These are phyloP conservation scores for Globisporangium paddicum DNA, from an alignment of 352 stramenopile species.

Conservation along the genomic window DNA sequence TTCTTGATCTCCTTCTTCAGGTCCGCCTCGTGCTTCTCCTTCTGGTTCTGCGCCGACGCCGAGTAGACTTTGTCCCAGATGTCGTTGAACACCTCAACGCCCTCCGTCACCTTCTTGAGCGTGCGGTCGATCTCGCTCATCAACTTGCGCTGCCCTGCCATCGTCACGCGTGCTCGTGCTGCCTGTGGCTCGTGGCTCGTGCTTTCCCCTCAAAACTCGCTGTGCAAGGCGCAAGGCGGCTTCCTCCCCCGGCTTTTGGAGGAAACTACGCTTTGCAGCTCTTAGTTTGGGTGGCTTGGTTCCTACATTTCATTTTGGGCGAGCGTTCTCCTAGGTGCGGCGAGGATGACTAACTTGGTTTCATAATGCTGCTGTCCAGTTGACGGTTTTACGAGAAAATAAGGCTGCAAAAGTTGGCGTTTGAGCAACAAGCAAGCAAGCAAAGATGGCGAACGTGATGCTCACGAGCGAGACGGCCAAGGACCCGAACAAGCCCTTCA, in stretches of 20 bases:
- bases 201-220: not conserved
- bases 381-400: no score
- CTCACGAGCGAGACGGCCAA: conserved; percentile 85
- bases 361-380: no score
- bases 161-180: no score
- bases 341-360: no score
- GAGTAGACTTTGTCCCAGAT: conserved; percentile 99
- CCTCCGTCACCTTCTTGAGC: conserved; percentile 99
- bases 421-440: not conserved
- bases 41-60: conserved; percentile 96
- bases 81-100: conserved; percentile 98
- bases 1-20: conserved; percentile 99
- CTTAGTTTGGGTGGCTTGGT: no score
- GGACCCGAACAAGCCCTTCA: conserved; percentile 88
- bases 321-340: no score
- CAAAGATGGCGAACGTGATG: conserved; percentile 81
- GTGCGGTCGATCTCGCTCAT: conserved; percentile 97
- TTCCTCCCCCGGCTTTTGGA: conserved; percentile 10
- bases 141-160: conserved; percentile 84
- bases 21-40: conserved; percentile 99
- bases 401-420: no score
- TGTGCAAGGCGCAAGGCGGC: not conserved
- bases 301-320: no score
- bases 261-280: no score
- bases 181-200: no score